phyloP scores from a whole-genome alignment of 1,284 basidiomycete genomes.

The Pascua sp. region DNA sequence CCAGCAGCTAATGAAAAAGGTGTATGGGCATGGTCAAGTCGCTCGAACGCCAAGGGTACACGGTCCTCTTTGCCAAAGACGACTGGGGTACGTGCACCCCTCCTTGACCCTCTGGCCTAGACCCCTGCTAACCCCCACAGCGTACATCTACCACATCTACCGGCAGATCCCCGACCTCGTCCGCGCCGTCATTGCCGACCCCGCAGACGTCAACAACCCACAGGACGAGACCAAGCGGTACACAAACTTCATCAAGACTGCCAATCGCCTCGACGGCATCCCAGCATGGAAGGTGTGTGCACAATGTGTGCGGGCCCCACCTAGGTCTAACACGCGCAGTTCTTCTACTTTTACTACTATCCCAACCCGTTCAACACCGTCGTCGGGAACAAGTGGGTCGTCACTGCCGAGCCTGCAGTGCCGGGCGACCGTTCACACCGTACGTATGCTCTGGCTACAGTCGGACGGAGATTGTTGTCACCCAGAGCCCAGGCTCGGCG shows the following conservation, averaged over 20 bases:
- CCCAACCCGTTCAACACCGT: slow-evolving; percentile 13
- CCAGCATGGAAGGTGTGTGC: slow-evolving; percentile 30
- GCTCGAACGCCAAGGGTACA: slow-evolving; percentile 24
- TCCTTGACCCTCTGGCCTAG: not conserved
- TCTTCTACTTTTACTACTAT: slow-evolving; percentile 23
- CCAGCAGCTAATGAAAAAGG: not conserved
- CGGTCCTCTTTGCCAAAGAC: slow-evolving; percentile 19
- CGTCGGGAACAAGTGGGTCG: slow-evolving; percentile 23
- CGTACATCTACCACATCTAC: slow-evolving; percentile 24
- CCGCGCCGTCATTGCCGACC: slow-evolving; percentile 17
- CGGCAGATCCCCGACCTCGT: slow-evolving; percentile 25
- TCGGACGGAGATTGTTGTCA: no score
- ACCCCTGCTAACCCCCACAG: slow-evolving; percentile 2
- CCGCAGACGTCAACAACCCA: slow-evolving; percentile 6
- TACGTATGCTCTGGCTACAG: no score
- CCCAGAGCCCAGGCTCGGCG: no score
- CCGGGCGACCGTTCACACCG: not conserved
- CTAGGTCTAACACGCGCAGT: slow-evolving; percentile 6
- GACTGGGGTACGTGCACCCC: slow-evolving; percentile 22
- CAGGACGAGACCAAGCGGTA: not conserved
- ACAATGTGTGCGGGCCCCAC: not conserved
- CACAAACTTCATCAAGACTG: slow-evolving; percentile 12
- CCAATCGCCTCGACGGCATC: slow-evolving; percentile 16
- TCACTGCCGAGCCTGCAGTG: slow-evolving; percentile 9
- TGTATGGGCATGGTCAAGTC: slow-evolving; percentile 10